A percentile compares a stretch with the other conserved stretches of the same genome.
Evolutionary conservation across 2,329 filamentous ascomycete species (phyloP).

Genomic region (Thelonectria blattea): DNA sequence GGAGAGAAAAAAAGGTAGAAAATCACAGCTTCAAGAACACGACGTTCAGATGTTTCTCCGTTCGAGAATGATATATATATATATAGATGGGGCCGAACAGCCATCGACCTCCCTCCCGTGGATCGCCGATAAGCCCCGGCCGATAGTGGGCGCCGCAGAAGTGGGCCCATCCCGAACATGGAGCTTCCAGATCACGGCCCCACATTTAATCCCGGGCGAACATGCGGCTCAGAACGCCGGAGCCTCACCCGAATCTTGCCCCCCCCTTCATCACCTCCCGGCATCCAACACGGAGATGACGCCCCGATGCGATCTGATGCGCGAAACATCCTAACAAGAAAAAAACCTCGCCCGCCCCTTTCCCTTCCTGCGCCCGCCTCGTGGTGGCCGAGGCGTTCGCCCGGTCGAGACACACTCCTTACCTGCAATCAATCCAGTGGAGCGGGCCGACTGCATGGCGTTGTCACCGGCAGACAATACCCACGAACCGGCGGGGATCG

Average conservation of each 20-base stretch:
- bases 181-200: conserved; percentile 12
- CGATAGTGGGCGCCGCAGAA: conserved; percentile 7
- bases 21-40: neutral
- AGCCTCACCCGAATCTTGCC: neutral
- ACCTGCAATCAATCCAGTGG: neutral
- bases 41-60: neutral
- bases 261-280: neutral
- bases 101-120: neutral
- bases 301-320: neutral
- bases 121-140: conserved; percentile 5
- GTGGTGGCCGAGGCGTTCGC: neutral
- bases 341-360: neutral
- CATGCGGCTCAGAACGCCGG: conserved; percentile 13
- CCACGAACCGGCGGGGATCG: conserved; percentile 20
- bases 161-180: conserved; percentile 11
- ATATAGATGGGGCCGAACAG: neutral
- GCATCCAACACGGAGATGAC: conserved; percentile 2
- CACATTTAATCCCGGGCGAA: conserved; percentile 1
- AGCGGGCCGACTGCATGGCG: conserved; percentile 18
- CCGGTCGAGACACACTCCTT: neutral
- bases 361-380: neutral
- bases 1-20: neutral
- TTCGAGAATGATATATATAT: neutral
- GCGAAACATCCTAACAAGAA: neutral
- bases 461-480: conserved; percentile 17